A percentile compares a stretch with the other conserved stretches of the same genome.
Evolutionary conservation across 441 rosid species (phyloP).

Genomic region (Erodium trifolium): DNA sequence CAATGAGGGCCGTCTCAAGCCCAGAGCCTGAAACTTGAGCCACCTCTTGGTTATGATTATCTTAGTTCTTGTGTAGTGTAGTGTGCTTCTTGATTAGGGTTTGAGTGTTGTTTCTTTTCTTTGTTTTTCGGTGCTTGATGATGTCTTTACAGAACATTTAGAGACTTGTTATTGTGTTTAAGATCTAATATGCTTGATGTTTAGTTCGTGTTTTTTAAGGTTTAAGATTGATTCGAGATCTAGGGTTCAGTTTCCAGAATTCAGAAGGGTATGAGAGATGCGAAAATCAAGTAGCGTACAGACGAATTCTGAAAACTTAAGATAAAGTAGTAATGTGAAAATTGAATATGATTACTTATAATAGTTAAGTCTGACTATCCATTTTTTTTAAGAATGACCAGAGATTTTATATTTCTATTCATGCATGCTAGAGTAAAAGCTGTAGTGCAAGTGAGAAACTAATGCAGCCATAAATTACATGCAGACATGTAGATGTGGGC

Average conservation of each 20-base stretch:
- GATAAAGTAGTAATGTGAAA: too few relatives aligned
- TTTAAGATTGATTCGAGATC: not conserved
- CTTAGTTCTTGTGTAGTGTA: not conserved
- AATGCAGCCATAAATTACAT: not conserved
- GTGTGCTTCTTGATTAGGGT: not conserved
- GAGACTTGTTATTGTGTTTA: not conserved
- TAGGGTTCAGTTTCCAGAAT: not conserved
- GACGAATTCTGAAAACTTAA: too few relatives aligned
- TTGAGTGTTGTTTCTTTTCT: not conserved
- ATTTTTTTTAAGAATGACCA: too few relatives aligned
- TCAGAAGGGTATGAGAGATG: too few relatives aligned
- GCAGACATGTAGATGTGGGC: not conserved
- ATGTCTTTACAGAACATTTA: not conserved
- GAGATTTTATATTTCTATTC: too few relatives aligned
- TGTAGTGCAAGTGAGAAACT: not conserved
- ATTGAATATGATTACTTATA: too few relatives aligned
- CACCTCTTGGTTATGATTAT: not conserved
- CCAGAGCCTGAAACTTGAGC: slow-evolving; percentile 21
- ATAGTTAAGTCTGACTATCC: too few relatives aligned
- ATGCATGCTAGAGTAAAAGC: too few relatives aligned
- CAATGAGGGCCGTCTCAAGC: slow-evolving; percentile 58
- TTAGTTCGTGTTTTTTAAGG: not conserved
- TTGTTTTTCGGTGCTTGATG: not conserved
- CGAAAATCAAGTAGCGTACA: too few relatives aligned
- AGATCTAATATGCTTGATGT: slow-evolving; percentile 1